These are phyloP conservation scores for Fraxinus pennsylvanica DNA, from an alignment of 257 asterid species.

Conservation along the genomic window DNA sequence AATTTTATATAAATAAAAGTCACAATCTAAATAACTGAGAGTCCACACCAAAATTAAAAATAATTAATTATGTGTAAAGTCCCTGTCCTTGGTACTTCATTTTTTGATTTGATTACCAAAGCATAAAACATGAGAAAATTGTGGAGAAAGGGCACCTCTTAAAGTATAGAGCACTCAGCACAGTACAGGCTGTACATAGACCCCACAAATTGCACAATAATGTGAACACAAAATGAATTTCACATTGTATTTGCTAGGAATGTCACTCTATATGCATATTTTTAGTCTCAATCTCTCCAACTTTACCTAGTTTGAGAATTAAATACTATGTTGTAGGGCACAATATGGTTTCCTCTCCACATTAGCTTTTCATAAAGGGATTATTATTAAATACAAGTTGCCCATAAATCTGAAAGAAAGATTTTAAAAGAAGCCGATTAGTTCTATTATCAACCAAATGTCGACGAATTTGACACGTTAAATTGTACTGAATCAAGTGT, in stretches of 20 bases:
- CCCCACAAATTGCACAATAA: background rate
- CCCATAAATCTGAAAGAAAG: no score
- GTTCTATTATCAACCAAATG: no score
- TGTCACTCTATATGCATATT: no score
- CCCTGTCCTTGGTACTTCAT: background rate
- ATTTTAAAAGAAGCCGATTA: no score
- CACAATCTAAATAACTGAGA: background rate
- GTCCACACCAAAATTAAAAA: background rate
- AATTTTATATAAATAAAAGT: background rate
- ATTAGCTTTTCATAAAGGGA: background rate
- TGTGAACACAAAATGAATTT: background rate
- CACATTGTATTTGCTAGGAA: no score
- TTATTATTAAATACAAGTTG: no score
- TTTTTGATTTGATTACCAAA: background rate
- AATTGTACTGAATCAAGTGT: no score
- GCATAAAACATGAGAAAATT: background rate
- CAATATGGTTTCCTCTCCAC: background rate
- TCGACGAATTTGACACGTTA: no score
- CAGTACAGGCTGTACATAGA: background rate
- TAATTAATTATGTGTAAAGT: background rate
- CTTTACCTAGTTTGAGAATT: background rate
- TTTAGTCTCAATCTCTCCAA: background rate
- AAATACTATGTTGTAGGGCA: background rate
- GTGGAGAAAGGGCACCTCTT: background rate
- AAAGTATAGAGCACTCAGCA: background rate